Conservation (phyloP, 352 stramenopile species). For the Aphanomyces astaci region DNA sequence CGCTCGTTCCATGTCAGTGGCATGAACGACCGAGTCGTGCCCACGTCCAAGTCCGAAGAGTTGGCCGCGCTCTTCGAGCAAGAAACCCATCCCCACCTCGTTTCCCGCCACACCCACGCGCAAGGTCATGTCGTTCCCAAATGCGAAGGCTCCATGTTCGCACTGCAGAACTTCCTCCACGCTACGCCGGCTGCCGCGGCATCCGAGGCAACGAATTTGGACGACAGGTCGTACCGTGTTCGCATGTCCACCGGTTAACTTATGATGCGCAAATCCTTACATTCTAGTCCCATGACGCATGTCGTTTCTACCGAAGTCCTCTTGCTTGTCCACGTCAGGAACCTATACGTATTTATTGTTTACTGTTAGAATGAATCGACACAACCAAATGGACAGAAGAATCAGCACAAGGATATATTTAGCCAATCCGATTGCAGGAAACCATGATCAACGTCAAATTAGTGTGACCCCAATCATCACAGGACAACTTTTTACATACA, state of each 20-base stretch:
- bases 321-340: too few species aligned
- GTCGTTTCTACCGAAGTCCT: background rate
- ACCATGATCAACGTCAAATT: too few species aligned
- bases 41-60: constrained; percentile 53
- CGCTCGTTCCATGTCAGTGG: constrained; percentile 69
- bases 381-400: too few species aligned
- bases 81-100: constrained; percentile 35
- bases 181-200: background rate
- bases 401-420: too few species aligned
- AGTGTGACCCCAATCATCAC: too few species aligned
- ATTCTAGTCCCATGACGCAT: background rate
- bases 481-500: too few species aligned
- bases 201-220: background rate
- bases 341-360: too few species aligned
- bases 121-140: constrained; percentile 80
- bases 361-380: too few species aligned
- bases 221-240: background rate
- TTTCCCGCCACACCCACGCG: constrained; percentile 53
- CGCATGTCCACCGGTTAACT: background rate
- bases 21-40: constrained; percentile 74
- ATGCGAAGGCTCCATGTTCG: background rate
- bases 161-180: constrained; percentile 13
- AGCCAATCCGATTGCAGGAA: too few species aligned
- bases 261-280: background rate
- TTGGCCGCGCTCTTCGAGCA: constrained; percentile 52